Evolutionary conservation across 345 rosid species (phyloP).

Genomic region (Cardamine chenopodiifolia): DNA sequence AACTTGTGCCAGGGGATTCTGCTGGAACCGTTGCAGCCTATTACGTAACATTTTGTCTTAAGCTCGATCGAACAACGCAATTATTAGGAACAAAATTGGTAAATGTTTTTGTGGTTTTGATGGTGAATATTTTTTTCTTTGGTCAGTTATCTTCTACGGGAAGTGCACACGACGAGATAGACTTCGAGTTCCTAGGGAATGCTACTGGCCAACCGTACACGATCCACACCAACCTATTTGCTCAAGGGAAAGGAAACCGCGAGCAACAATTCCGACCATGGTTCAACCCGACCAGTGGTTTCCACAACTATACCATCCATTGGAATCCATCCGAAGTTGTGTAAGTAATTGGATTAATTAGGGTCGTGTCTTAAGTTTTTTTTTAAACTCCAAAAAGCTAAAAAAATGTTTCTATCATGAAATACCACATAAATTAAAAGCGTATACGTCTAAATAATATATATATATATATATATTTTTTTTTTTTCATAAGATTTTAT

Average conservation of each 20-base stretch:
- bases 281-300: constrained; percentile 68
- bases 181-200: constrained; percentile 76
- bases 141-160: constrained; percentile 63
- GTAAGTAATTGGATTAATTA: constrained; percentile 44
- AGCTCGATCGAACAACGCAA: neutral
- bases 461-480: too few relatives aligned
- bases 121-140: constrained; percentile 1
- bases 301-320: constrained; percentile 79
- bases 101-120: neutral
- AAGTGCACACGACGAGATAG: constrained; percentile 67
- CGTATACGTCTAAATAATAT: too few relatives aligned
- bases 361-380: neutral
- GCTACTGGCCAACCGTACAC: constrained; percentile 68
- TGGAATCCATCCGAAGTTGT: constrained; percentile 68
- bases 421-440: too few relatives aligned
- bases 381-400: neutral
- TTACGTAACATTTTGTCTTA: constrained; percentile 49
- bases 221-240: constrained; percentile 68
- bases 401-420: neutral
- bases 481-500: neutral
- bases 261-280: constrained; percentile 65
- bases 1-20: constrained; percentile 79
- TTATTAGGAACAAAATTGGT: neutral
- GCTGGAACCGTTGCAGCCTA: constrained; percentile 83
- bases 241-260: constrained; percentile 64